These are phyloP conservation scores for Trametes punicea DNA, from an alignment of 768 basidiomycete genomes.

Conservation along the genomic window DNA sequence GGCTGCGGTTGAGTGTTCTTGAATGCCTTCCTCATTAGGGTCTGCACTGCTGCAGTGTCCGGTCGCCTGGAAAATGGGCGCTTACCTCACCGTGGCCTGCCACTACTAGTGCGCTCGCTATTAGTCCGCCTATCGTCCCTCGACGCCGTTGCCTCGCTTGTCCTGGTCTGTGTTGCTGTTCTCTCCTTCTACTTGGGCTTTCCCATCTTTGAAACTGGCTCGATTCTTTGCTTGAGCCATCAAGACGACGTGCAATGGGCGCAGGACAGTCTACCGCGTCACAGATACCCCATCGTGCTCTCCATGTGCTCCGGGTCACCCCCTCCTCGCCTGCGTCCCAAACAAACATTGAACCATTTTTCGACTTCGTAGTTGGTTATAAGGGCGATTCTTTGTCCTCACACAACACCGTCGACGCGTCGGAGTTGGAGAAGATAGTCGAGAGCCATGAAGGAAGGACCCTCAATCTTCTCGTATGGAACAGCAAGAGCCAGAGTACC, in stretches of 20 bases:
- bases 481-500: slow-evolving; percentile 68
- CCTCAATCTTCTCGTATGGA: slow-evolving; percentile 79
- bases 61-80: not conserved
- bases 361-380: slow-evolving; percentile 94
- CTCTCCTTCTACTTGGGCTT: no score
- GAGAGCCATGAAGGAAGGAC: slow-evolving; percentile 73
- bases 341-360: slow-evolving; percentile 86
- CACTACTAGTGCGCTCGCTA: not conserved
- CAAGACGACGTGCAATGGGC: slow-evolving; percentile 48
- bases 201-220: not conserved
- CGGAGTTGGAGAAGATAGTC: slow-evolving; percentile 75
- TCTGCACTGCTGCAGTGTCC: not conserved
- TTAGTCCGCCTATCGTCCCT: no score
- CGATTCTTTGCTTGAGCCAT: not conserved
- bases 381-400: slow-evolving; percentile 56
- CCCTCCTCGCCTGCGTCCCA: slow-evolving; percentile 85
- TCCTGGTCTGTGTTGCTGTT: no score
- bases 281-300: slow-evolving; percentile 55
- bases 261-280: slow-evolving; percentile 64
- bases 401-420: slow-evolving; percentile 56
- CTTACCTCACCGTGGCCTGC: not conserved
- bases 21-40: not conserved
- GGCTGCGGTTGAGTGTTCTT: not conserved
- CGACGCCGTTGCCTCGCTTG: no score
- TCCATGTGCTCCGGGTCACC: slow-evolving; percentile 89